Base-by-base conservation (phyloP, 768 basidiomycete genomes). In the Leccinum incarnatum region DNA sequence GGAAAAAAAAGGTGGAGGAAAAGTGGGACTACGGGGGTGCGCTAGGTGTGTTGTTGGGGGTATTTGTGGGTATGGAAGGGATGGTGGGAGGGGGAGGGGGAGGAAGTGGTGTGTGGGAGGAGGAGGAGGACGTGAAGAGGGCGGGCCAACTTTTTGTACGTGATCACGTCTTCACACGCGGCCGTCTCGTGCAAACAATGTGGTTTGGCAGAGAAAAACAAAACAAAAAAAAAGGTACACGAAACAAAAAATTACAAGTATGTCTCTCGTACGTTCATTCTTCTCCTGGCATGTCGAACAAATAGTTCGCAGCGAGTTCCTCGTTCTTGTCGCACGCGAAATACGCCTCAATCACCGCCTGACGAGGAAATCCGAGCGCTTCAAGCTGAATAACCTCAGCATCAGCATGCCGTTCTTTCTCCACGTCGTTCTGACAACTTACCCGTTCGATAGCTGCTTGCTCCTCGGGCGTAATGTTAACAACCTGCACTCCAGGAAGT, bases 291-390 rank as follows among this genome's bases (percentile, higher is more conserved):
- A 29, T 78, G 77, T 96, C 95, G 62, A 98, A 95, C 66, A 98
- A 74, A 67, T 88, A 96, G 69, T 97, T 97, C 14, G 96, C 97
- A 9, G 97, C 95, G 19, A 95, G 76, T 69, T 98, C 94, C 75
- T 98, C 97, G 69, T 98, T 94, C 82, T 92, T 94, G 72, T 94
- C 97, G 73, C 95, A 98, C 2, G 88, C 91, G 69, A 96, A 84
- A 75, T 91, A 99, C 1, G 97, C 97, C 73, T 98, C 85, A 36
- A 95, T 76, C n/a, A 81, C 96, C 0, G 78, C 77, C 47, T 94
- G 80, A 42, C 93, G 83, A 17, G 91, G 73, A 73, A 99, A 98
- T 1, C 97, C 96, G 49, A 98, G 84, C 1, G 77, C 87, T 75
- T 92, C 84, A 61, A 97, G 78, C 95, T 97, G 63, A 2, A 55